Evolutionary conservation across 2,329 filamentous ascomycete species (phyloP).

Genomic region (Eutypella sp.): DNA sequence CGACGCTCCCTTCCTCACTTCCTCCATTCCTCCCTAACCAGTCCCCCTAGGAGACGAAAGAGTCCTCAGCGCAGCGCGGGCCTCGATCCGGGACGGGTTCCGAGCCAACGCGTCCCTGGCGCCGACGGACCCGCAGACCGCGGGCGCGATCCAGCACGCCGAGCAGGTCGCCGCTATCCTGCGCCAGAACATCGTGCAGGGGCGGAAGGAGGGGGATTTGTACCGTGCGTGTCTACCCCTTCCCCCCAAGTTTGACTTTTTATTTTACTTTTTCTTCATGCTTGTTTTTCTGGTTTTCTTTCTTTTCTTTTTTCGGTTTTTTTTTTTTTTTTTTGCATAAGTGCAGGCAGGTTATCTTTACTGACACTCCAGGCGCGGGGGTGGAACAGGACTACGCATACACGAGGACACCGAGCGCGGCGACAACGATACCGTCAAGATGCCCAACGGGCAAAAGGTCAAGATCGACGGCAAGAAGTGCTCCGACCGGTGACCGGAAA

Average conservation of each 20-base stretch:
- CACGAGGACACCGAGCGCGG: slow-evolving; percentile 88
- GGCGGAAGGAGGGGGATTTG: slow-evolving; percentile 47
- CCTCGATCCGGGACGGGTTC: slow-evolving; percentile 71
- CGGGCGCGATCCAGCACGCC: slow-evolving; percentile 69
- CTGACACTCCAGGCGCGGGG: background rate
- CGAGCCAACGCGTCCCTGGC: slow-evolving; percentile 58
- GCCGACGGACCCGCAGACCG: slow-evolving; percentile 52
- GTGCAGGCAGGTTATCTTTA: too few species aligned
- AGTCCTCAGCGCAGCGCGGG: slow-evolving; percentile 65
- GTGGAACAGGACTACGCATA: slow-evolving; percentile 67
- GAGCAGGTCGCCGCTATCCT: slow-evolving; percentile 78
- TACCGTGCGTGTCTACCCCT: slow-evolving; percentile 51
- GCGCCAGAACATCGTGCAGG: slow-evolving; percentile 83
- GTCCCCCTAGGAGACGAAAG: slow-evolving; percentile 58
- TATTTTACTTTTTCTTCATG: too few species aligned
- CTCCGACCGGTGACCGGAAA: slow-evolving; percentile 15
- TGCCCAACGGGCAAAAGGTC: slow-evolving; percentile 38
- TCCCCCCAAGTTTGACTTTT: too few species aligned
- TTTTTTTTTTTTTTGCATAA: background rate
- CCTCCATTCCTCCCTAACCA: background rate
- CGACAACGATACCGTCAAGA: slow-evolving; percentile 86
- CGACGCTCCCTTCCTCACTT: slow-evolving; percentile 9
- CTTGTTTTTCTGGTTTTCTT: too few species aligned
- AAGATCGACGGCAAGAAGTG: slow-evolving; percentile 20
- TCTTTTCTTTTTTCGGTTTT: too few species aligned